Evolutionary conservation across 78 protist species (phyloP), one percentile per base, ranked within the genome.

Genomic region (Chrysochromulina parva): DNA sequence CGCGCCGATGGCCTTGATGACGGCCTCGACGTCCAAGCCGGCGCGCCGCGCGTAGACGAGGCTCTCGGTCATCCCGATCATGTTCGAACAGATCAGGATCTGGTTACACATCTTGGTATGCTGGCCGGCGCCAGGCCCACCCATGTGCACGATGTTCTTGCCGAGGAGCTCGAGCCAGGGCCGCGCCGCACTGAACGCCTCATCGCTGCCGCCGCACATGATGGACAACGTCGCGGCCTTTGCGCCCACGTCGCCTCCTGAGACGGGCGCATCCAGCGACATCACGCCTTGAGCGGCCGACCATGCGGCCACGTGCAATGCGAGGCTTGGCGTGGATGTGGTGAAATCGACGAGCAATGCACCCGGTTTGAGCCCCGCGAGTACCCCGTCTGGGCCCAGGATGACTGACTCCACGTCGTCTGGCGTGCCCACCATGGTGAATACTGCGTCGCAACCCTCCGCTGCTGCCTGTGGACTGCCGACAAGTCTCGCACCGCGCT

Each of bases 211-310:
- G 28, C 96, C 96, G 48, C 81, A 55, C 95, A 94, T 94, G 67
- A 95, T 81, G 13, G 96, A 55, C 22, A 95, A 94, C 38, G 84
- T 16, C 1, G 73, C 96, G 14, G 89, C 85, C 53, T 55, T 0
- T 20, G 96, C 96, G n/a, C 96, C 96, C 1, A 95, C 82, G 66
- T 95, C 96, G 19, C 96, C 96, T 2, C 96, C 96, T 17, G 95
- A 89, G 38, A 95, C 96, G 1, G 96, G 96, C 28, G 95, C 91
- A 50, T 95, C 96, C 10, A 95, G 24, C 47, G 92, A 13, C 10
- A 10, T 14, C 48, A 90, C 9, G 17, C 85, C 90, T 3, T 19
- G 19, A 1, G 7, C 57, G 14, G 66, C 38, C 11, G 95, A 92
- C 11, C 2, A 26, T 1, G 47, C 78, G 17, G 3, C 54, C 16